Percentiles rank a stretch among this genome's conserved stretches.
Conservation (phyloP, 306 rosid genomes). For the Rosa rugosa region DNA sequence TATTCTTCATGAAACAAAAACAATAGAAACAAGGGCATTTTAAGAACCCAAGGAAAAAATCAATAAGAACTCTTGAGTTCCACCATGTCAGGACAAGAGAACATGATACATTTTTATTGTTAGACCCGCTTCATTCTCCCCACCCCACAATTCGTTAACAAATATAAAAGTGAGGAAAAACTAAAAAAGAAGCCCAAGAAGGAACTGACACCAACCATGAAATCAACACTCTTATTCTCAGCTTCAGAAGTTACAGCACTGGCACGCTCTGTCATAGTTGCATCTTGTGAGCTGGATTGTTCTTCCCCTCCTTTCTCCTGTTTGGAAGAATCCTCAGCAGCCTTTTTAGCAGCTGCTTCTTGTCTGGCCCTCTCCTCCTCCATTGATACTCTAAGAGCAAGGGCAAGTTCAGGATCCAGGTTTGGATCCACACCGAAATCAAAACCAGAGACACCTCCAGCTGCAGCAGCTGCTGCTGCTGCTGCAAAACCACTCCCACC, state of each 20-base stretch:
- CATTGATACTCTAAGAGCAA: conserved; percentile 99
- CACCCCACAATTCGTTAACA: not conserved
- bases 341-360: conserved; percentile 99
- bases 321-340: conserved; percentile 80
- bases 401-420: conserved; percentile 98
- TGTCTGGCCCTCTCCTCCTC: conserved; percentile 99
- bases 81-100: not conserved
- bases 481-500: conserved; percentile 96
- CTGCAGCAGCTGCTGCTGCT: conserved; percentile 88
- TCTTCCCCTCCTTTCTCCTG: conserved; percentile 76
- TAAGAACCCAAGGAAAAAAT: conserved; percentile 10
- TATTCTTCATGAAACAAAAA: conserved; percentile 1
- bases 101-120: not conserved
- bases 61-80: not conserved
- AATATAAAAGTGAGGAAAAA: not conserved
- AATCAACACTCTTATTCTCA: conserved; percentile 67
- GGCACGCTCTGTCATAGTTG: conserved; percentile 78
- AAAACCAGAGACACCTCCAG: conserved; percentile 87
- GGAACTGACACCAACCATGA: conserved; percentile 38
- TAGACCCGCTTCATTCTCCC: not conserved
- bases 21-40: not conserved
- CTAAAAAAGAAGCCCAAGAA: not conserved
- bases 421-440: conserved; percentile 99
- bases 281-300: conserved; percentile 74
- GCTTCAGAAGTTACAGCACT: conserved; percentile 60